Conservation (phyloP, 257 asterid genomes). For the Nicotiana paniculata region DNA sequence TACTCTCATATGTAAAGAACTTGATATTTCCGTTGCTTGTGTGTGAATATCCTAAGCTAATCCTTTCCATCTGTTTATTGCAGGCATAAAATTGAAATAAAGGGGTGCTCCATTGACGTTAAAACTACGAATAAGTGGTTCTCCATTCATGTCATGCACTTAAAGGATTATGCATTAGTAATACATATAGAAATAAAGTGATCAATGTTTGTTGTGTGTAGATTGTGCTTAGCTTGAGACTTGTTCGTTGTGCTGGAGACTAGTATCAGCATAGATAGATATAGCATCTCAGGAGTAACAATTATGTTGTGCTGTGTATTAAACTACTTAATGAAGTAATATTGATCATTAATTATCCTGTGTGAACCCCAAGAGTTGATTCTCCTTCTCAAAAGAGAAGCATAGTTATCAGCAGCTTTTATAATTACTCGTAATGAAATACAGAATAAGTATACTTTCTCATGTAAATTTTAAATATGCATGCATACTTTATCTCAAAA, state of each 20-base stretch:
- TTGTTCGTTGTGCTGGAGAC: neutral
- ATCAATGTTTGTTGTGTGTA: neutral
- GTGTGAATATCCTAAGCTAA: neutral
- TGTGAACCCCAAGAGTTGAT: neutral
- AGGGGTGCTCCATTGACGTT: neutral
- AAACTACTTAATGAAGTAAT: neutral
- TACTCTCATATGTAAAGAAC: neutral
- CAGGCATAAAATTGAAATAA: neutral
- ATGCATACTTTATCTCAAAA: neutral
- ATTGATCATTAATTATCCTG: neutral
- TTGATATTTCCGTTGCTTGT: neutral
- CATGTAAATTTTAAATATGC: no score
- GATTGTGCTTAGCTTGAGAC: neutral
- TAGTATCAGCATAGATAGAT: neutral
- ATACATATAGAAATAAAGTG: neutral
- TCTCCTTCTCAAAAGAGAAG: no score
- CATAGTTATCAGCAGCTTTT: no score
- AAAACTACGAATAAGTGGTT: neutral
- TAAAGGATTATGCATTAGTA: neutral
- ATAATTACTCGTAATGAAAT: neutral
- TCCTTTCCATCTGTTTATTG: neutral
- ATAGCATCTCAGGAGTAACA: neutral
- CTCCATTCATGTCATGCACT: neutral
- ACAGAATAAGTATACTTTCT: no score
- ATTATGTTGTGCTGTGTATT: neutral